These are phyloP conservation scores for Aspergillus wentii DNA, from an alignment of 495 filamentous ascomycete genomes.

Conservation along the genomic window DNA sequence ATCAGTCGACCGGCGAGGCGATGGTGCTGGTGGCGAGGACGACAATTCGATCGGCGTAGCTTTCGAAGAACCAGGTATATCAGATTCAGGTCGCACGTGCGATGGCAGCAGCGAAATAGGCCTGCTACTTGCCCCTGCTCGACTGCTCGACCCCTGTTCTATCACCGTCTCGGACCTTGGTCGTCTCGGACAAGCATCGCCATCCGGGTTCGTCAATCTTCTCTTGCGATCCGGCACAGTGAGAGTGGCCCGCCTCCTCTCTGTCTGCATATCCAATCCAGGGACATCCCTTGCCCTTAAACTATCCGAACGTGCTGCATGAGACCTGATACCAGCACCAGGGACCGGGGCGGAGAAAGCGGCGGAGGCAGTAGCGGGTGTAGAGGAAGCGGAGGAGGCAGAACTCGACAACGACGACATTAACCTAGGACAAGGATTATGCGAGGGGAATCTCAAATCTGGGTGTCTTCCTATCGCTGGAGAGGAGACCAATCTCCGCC, in stretches of 20 bases:
- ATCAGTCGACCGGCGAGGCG: constrained; percentile 5
- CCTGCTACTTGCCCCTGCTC: constrained; percentile 18
- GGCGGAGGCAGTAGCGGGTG: constrained; percentile 4
- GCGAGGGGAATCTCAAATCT: background rate
- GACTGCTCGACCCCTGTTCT: constrained; percentile 11
- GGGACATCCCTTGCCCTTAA: constrained; percentile 13
- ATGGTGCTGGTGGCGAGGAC: constrained; percentile 22
- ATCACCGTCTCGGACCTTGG: constrained; percentile 11
- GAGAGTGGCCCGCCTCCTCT: constrained; percentile 18
- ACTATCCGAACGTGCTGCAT: constrained; percentile 13
- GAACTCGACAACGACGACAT: constrained; percentile 23
- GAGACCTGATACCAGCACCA: constrained; percentile 5
- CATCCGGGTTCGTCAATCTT: constrained; percentile 26
- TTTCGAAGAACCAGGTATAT: constrained; percentile 24
- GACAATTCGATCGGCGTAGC: constrained; percentile 34
- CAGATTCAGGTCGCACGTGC: constrained; percentile 8
- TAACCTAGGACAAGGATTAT: constrained; percentile 5
- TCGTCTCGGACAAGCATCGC: constrained; percentile 21
- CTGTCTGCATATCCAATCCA: constrained; percentile 11
- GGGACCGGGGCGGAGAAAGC: constrained; percentile 5
- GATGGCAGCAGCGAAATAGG: constrained; percentile 15
- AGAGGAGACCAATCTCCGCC: constrained; percentile 44
- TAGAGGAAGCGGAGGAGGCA: constrained; percentile 8
- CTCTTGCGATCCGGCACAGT: constrained; percentile 33
- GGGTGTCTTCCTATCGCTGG: constrained; percentile 9